Evolutionary conservation across 768 basidiomycete species (phyloP).

Genomic region (Russula dissimulans): DNA sequence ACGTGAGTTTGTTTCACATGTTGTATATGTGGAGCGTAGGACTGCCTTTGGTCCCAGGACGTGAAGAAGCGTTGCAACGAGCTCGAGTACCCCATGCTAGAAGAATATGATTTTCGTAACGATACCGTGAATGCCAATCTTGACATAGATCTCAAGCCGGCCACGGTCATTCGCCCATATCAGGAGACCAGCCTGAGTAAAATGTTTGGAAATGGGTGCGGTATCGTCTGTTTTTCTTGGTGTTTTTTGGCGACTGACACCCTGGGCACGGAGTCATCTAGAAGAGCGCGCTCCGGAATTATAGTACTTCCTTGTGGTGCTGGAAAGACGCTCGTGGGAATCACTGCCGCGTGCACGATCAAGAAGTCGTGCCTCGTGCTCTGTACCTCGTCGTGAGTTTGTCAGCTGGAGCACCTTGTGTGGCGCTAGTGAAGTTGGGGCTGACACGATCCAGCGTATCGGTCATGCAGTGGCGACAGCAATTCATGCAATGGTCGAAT

Average conservation of each 20-base stretch:
- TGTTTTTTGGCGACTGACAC: conserved; percentile 12
- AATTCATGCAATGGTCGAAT: conserved; percentile 98
- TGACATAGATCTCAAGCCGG: conserved; percentile 97
- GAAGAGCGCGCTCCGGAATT: conserved; percentile 94
- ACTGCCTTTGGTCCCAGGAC: conserved; percentile 42
- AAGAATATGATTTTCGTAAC: conserved; percentile 98
- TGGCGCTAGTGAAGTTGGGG: background rate
- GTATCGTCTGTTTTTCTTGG: background rate
- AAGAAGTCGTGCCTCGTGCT: conserved; percentile 97
- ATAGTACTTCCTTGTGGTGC: conserved; percentile 98
- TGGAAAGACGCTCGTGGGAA: conserved; percentile 98
- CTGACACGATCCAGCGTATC: conserved; percentile 48
- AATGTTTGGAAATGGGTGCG: conserved; percentile 98
- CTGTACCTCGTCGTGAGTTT: conserved; percentile 90
- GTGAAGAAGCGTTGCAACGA: conserved; percentile 97
- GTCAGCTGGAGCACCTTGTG: background rate
- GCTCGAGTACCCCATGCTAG: conserved; percentile 94
- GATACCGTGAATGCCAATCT: conserved; percentile 94
- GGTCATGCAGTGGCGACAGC: conserved; percentile 98
- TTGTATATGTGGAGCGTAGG: background rate
- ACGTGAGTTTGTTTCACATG: conserved; percentile 41
- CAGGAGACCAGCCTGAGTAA: conserved; percentile 98
- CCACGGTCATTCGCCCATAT: conserved; percentile 94
- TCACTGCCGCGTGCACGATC: conserved; percentile 98
- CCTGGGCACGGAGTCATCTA: conserved; percentile 26